phyloP scores from a whole-genome alignment of 139 green algal genomes.

The Chlorella ohadii region DNA sequence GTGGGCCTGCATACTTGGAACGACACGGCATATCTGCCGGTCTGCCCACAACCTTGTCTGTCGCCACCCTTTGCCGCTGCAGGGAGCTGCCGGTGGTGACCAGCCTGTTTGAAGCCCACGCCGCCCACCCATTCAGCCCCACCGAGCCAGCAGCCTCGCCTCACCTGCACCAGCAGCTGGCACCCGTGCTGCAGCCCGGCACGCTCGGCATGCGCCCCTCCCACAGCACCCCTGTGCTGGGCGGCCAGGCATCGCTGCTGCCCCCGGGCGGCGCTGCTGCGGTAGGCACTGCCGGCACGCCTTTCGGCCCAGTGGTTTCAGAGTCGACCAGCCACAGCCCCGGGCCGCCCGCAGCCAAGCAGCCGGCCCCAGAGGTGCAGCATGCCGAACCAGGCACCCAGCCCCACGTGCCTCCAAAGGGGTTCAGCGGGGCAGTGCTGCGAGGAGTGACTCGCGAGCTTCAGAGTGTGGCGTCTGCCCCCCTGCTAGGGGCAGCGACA shows the following conservation, averaged over 20 bases:
- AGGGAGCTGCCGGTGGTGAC: background rate
- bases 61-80: too few relatives aligned
- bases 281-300: too few relatives aligned
- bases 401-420: background rate
- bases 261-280: too few relatives aligned
- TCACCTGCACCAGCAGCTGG: background rate
- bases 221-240: too few relatives aligned
- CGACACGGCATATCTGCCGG: too few relatives aligned
- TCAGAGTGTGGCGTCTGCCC: background rate
- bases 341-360: background rate
- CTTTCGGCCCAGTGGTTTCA: background rate
- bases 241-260: too few relatives aligned
- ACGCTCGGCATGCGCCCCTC: background rate
- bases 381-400: background rate
- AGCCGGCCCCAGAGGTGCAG: background rate
- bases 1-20: too few relatives aligned
- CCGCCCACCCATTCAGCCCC: background rate
- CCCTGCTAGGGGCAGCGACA: background rate
- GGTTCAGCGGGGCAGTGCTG: background rate
- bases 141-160: background rate
- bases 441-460: conserved; percentile 10
- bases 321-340: background rate
- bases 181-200: background rate
- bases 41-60: too few relatives aligned
- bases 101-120: conserved; percentile 25